A percentile compares a stretch with the other conserved stretches of the same genome.
Conservation (phyloP, 148 eudicot genomes). For the Cornus kousa region DNA sequence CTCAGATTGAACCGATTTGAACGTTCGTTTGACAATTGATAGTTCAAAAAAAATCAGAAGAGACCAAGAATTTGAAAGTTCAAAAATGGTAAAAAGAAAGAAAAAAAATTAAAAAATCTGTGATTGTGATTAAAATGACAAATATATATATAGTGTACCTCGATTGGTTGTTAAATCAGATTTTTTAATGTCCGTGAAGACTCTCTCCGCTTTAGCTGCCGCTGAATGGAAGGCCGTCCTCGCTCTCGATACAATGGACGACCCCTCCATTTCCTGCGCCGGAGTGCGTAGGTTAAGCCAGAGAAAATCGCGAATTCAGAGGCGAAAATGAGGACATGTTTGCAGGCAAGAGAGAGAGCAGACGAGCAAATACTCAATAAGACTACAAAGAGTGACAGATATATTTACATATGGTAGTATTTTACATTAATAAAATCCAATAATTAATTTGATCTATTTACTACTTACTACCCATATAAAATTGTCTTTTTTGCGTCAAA, state of each 20-base stretch:
- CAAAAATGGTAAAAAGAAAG: constrained; percentile 8
- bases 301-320: background rate
- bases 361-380: background rate
- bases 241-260: constrained; percentile 66
- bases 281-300: constrained; percentile 1
- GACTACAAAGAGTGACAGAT: background rate
- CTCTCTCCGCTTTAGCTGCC: constrained; percentile 89
- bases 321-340: constrained; percentile 21
- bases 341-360: background rate
- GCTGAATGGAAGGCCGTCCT: constrained; percentile 91
- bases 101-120: background rate
- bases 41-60: background rate
- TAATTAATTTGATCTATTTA: too few species aligned
- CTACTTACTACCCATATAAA: too few species aligned
- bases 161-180: constrained; percentile 57
- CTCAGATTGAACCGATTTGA: constrained; percentile 10
- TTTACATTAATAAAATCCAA: too few species aligned
- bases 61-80: constrained; percentile 5
- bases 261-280: constrained; percentile 43
- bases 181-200: constrained; percentile 63
- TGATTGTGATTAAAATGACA: background rate
- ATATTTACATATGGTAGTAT: too few species aligned
- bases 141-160: constrained; percentile 29
- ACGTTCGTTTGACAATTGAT: background rate
- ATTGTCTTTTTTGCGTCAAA: too few species aligned